Base-by-base conservation (phyloP, 1,139 yeast species). In the Saccharomycopsis hybrid region DNA sequence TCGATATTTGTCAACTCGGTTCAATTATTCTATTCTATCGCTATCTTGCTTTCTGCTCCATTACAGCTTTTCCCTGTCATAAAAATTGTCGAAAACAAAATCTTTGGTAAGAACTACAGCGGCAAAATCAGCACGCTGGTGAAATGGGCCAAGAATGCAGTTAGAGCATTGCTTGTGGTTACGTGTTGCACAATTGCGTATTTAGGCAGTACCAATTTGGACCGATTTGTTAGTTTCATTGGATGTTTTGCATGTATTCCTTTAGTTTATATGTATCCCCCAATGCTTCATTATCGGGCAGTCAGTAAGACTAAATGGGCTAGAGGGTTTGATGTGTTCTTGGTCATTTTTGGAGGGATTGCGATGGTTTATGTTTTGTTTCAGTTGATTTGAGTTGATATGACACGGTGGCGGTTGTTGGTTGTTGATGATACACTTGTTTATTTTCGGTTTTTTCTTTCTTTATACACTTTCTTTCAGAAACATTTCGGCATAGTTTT, bases 191-290 rank as follows among this genome's bases (percentile, higher is more conserved):
- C 70, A 13, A 65, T 78, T 49, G 82, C 85, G 1, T 74, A 78
- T 53, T 69, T 71, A 55, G 90, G 90, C 0, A 83, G 88, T 1
- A 71, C 74, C 53, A 78, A 82, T 59, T 67, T 85, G 54, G 92
- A 85, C 60, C 73, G 71, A 55, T 82, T 85, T 65, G 90, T 85
- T 28, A 80, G 88, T 2, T 81, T 85, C 61, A 81, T 83, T 47
- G 94, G 94, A 1, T 83, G 89, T 51, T 80, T 84, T 67, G 90
- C 90, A 1, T 85, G 94, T 62, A 82, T 85, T 50, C 94, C 94
- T 0, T 73, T 85, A 68, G 92, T 85, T 3, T 85, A 85, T 66
- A 81, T 85, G 78, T 84, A 84, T 61, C 92, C 94, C 2, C 90
- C 94, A 18, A 70, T 85, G 70, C 67, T 85, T 47, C 92, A 85